These are phyloP conservation scores for Tricholoma hemisulphureum DNA, from an alignment of 768 basidiomycete genomes.

Conservation along the genomic window DNA sequence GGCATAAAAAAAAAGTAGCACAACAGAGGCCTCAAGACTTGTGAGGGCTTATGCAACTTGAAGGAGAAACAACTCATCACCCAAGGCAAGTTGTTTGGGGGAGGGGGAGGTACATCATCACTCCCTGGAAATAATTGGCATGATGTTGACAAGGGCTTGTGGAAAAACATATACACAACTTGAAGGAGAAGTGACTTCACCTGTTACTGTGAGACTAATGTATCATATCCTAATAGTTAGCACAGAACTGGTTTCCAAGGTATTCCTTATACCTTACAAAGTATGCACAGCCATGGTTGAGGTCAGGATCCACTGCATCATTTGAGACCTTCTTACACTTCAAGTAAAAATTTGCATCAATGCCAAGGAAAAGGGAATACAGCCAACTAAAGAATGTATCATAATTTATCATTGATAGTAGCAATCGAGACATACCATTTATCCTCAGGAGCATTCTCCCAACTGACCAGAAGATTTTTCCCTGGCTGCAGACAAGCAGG, in stretches of 20 bases:
- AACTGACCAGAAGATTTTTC: slow-evolving; percentile 23
- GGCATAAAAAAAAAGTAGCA: too few relatives aligned
- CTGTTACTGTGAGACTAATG: too few relatives aligned
- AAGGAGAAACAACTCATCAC: too few relatives aligned
- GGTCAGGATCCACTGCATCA: slow-evolving; percentile 17
- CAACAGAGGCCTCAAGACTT: too few relatives aligned
- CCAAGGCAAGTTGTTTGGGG: too few relatives aligned
- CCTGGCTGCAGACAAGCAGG: slow-evolving; percentile 27
- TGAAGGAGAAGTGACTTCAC: too few relatives aligned
- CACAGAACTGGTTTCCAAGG: slow-evolving; percentile 13
- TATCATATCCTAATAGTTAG: too few relatives aligned
- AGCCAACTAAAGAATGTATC: not conserved
- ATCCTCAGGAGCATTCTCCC: slow-evolving; percentile 14
- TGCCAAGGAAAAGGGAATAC: slow-evolving; percentile 2
- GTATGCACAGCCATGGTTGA: slow-evolving; percentile 8
- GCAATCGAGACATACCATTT: slow-evolving; percentile 6
- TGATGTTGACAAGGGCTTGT: too few relatives aligned
- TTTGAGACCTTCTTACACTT: slow-evolving; percentile 17
- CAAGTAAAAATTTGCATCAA: slow-evolving; percentile 23
- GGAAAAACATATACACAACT: too few relatives aligned
- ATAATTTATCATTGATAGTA: not conserved
- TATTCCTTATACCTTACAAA: slow-evolving; percentile 21
- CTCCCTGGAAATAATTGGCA: too few relatives aligned
- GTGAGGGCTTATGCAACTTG: too few relatives aligned
- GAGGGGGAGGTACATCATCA: too few relatives aligned